Percentiles rank a stretch among this genome's conserved stretches.
Evolutionary conservation across 140 eudicot species (phyloP).

Genomic region (Stevia rebaudiana): DNA sequence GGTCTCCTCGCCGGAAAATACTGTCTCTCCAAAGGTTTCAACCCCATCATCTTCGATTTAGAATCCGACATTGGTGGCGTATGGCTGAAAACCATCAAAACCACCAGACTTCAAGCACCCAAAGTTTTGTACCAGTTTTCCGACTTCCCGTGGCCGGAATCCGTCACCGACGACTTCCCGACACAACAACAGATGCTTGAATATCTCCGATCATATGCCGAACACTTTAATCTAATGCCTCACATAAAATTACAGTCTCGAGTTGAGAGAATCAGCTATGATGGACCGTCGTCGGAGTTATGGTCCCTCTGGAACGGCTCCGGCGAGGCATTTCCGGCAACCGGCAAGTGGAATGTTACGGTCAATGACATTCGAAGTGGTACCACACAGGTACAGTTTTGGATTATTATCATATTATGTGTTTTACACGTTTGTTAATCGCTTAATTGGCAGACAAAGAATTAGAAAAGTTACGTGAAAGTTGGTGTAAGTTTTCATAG

Average conservation of each 20-base stretch:
- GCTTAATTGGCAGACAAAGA: too few species aligned
- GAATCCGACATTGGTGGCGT: slow-evolving; percentile 50
- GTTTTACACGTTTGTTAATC: too few species aligned
- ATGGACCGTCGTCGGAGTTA: slow-evolving; percentile 19
- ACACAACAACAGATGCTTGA: slow-evolving; percentile 34
- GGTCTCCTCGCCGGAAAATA: slow-evolving; percentile 69
- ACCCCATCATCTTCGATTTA: slow-evolving; percentile 49
- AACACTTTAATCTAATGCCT: slow-evolving; percentile 28
- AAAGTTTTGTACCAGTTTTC: slow-evolving; percentile 45
- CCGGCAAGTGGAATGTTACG: slow-evolving; percentile 43
- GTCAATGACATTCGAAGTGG: slow-evolving; percentile 22
- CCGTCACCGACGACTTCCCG: slow-evolving; percentile 34
- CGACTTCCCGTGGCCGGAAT: slow-evolving; percentile 52
- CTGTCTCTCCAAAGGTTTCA: slow-evolving; percentile 42
- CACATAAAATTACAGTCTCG: slow-evolving; percentile 36
- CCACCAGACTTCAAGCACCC: slow-evolving; percentile 53
- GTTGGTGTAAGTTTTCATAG: too few species aligned
- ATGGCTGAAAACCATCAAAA: slow-evolving; percentile 48
- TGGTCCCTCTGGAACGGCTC: slow-evolving; percentile 51
- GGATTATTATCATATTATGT: too few species aligned
- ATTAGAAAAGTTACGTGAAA: too few species aligned
- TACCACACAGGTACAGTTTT: slow-evolving; percentile 28
- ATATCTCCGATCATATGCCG: slow-evolving; percentile 40
- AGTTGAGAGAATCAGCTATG: slow-evolving; percentile 36
- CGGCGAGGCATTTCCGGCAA: slow-evolving; percentile 24